Evolutionary conservation across 306 rosid genomes (phyloP).

Genomic region (Ochetophila trinervis): DNA sequence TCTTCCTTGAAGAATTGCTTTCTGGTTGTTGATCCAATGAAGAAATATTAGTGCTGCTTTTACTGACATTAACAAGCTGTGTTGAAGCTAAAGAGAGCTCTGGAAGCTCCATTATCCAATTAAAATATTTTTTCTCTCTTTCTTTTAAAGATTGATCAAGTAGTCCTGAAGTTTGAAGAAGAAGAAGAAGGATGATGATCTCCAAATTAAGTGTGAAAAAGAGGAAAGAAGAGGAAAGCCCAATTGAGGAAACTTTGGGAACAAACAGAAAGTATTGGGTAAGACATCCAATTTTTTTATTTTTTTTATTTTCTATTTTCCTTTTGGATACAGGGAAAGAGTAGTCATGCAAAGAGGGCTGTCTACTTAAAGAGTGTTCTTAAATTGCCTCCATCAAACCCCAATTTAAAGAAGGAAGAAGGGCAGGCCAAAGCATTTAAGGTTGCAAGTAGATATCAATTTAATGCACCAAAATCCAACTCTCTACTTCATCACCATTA

Average conservation of each 20-base stretch:
- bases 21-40: slow-evolving; percentile 18
- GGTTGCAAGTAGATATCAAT: slow-evolving; percentile 43
- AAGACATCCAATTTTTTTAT: neutral
- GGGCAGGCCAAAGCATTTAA: slow-evolving; percentile 36
- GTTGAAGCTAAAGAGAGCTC: slow-evolving; percentile 35
- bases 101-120: slow-evolving; percentile 27
- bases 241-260: neutral
- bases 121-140: neutral
- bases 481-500: slow-evolving; percentile 1
- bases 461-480: slow-evolving; percentile 39
- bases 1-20: slow-evolving; percentile 25
- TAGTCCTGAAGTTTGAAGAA: too few species aligned
- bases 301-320: too few species aligned
- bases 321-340: neutral
- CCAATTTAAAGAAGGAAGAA: slow-evolving; percentile 23
- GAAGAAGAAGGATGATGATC: neutral
- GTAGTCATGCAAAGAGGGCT: slow-evolving; percentile 23
- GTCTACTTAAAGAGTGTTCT: slow-evolving; percentile 19
- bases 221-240: neutral
- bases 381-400: slow-evolving; percentile 26
- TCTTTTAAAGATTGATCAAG: too few species aligned
- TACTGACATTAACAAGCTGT: neutral
- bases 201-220: neutral
- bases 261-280: neutral
- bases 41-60: neutral